Evolutionary conservation across 768 basidiomycete species (phyloP), one percentile per base, ranked within the genome.

Genomic region (Russula sp.): DNA sequence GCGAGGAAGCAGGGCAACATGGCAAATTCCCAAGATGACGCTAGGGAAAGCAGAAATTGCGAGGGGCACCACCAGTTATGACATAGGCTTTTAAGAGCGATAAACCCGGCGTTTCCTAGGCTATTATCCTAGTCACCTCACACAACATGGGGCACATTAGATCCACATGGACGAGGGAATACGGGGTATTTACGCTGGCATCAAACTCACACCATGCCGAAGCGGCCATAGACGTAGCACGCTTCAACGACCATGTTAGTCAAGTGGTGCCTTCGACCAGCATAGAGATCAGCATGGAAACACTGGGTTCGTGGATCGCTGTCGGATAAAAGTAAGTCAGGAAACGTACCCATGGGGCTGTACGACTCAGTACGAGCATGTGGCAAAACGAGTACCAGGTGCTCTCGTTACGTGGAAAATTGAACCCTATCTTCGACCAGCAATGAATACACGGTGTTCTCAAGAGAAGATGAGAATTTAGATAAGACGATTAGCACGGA

Each of bases 1-100:
- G 62, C 30, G 20, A 58, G 30, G 34, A 63, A 14, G 50, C 16
- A 36, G 50, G 42, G 28, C 5, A 63, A 24, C 62, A 63, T 63
- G 7, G 40, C 32, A 8, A n/a, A 5, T 16, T 28, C 30, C n/a
- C 3, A 53, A 52, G n/a, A n/a, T 53, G 30, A 32, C 32, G 30
- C 34, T 14, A 54, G 5, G 22, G 53, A 54, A 54, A 24, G 34
- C n/a, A 54, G 32, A 36, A n/a, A 6, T 24, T 22, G 32, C 0
- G n/a, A 54, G 6, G 53, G 14, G 36, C 34, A 22, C 5, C n/a
- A 0, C 22, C n/a, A 48, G 22, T n/a, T 10, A 48, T 22, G 46
- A 54, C 14, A n/a, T 7, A 8, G 34, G 7, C 36, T 24, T 32
- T 54, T 54, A 54, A 54, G 34, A 53, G 32, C 10, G 32, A n/a